Evolutionary conservation across 768 basidiomycete genomes (phyloP).

Genomic region (Pulveroboletus sp.): DNA sequence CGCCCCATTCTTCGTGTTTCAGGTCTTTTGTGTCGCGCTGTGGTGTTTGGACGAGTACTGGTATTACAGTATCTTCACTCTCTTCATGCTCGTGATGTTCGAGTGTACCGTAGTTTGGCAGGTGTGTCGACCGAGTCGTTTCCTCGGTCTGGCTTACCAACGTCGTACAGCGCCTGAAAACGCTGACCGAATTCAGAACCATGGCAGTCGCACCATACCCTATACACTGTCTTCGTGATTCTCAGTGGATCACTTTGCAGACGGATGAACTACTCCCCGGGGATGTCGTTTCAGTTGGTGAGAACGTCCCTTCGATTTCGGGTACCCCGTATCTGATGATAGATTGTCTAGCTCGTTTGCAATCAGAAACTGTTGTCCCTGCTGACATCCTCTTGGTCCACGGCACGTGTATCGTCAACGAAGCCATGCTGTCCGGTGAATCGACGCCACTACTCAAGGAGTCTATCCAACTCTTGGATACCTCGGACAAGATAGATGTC

Average conservation of each 20-base stretch:
- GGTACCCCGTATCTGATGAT: background rate
- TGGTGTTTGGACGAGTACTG: conserved; percentile 99
- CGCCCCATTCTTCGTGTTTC: conserved; percentile 99
- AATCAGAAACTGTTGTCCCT: conserved; percentile 82
- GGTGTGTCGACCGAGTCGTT: conserved; percentile 42
- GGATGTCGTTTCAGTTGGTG: conserved; percentile 79
- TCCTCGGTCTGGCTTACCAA: background rate
- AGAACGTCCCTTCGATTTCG: conserved; percentile 31
- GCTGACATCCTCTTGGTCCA: conserved; percentile 91
- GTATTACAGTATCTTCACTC: conserved; percentile 96
- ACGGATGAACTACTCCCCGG: conserved; percentile 89
- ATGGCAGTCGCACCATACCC: conserved; percentile 93
- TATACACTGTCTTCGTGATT: conserved; percentile 76
- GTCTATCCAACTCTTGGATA: conserved; percentile 81
- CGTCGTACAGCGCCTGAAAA: conserved; percentile 71
- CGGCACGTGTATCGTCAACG: conserved; percentile 95
- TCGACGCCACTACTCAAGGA: conserved; percentile 97
- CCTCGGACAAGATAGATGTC: conserved; percentile 71
- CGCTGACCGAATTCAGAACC: conserved; percentile 91
- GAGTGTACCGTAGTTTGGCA: conserved; percentile 99
- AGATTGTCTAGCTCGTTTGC: conserved; percentile 48
- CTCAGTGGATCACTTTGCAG: conserved; percentile 74
- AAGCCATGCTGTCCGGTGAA: conserved; percentile 98
- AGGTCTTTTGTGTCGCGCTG: conserved; percentile 93
- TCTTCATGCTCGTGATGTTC: conserved; percentile 98